Evolutionary conservation across 768 basidiomycete genomes (phyloP), one percentile per base, ranked within the genome.

Genomic region (Rhodotorula sphaerocarpa): DNA sequence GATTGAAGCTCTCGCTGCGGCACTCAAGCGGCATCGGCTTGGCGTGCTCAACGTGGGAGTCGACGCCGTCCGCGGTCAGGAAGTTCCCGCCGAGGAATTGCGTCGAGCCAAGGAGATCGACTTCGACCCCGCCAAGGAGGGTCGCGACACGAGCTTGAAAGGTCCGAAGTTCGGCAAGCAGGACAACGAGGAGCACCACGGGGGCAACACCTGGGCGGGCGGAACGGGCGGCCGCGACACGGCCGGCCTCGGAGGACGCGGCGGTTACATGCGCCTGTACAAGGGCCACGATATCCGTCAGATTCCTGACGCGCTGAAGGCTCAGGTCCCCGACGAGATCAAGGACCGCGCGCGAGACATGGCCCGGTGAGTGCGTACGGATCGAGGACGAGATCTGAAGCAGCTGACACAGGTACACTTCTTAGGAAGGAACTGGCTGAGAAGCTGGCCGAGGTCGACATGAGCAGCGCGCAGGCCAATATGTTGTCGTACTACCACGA

Each of bases 211-310:
- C 12, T 67, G 53, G 54, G 55, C 57, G 6, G 66, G 66, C 2
- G 66, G 66, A 21, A 67, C 66, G 25, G 66, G 66, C 11, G 66
- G 66, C 1, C 48, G 66, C 3, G 54, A 56, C 20, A 67, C 66
- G 3, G 66, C 66, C 0, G 66, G 66, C 0, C 30, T 51, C 7
- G 66, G 66, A 0, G 66, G 66, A 9, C n/a, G 61, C 11, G 66
- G 66, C 14, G 66, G 66, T 6, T 67, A 67, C 58, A 67, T 34
- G 59, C 42, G 66, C 18, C 47, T 63, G 10, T 48, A 63, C 50
- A 63, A 55, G 33, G 57, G 57, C 15, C 39, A 48, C 15, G 28
- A 62, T 21, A 59, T 67, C 33, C 50, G 42, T 7, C 66, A 67
- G 27, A 45, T 67, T 25, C 36, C 60, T 15, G 57, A 59, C 27